phyloP scores from a whole-genome alignment of 2,329 filamentous ascomycete genomes.

The Talaromyces sp. region DNA sequence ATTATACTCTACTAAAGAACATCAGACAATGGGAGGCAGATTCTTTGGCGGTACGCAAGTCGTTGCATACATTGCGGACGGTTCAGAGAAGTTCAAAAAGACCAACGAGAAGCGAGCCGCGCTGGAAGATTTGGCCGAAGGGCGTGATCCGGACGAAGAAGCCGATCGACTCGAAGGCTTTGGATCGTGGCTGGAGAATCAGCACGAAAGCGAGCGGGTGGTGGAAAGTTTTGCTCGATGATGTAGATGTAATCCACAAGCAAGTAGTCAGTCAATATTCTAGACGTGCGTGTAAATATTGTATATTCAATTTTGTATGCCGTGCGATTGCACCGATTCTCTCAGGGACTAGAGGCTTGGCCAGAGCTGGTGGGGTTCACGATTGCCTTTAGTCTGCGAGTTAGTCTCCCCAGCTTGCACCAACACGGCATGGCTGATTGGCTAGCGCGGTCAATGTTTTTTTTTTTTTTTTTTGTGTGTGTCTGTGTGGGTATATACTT shows the following conservation, averaged over 20 bases:
- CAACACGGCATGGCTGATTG: slow-evolving; percentile 10
- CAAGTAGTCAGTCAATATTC: no score
- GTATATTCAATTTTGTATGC: no score
- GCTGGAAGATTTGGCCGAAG: slow-evolving; percentile 47
- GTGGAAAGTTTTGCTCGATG: slow-evolving; percentile 23
- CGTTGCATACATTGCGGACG: slow-evolving; percentile 66
- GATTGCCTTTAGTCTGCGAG: neutral
- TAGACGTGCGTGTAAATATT: slow-evolving; percentile 5
- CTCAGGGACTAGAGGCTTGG: slow-evolving; percentile 3
- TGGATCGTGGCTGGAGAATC: slow-evolving; percentile 46
- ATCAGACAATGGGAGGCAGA: slow-evolving; percentile 69
- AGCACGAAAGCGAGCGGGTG: slow-evolving; percentile 21
- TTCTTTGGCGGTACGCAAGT: slow-evolving; percentile 70
- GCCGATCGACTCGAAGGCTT: slow-evolving; percentile 45
- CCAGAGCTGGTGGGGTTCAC: slow-evolving; percentile 10
- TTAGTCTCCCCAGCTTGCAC: neutral
- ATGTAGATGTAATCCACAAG: no score
- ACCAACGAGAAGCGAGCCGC: slow-evolving; percentile 48
- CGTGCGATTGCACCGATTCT: no score
- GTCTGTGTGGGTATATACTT: no score
- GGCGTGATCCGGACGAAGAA: slow-evolving; percentile 44
- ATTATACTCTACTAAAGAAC: neutral
- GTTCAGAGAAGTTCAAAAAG: slow-evolving; percentile 69
- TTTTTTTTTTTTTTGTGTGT: neutral
- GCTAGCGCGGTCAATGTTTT: slow-evolving; percentile 13